Evolutionary conservation across 106 monocot genomes (phyloP), one percentile per base, ranked within the genome.

Genomic region (Apostasia ramifera): DNA sequence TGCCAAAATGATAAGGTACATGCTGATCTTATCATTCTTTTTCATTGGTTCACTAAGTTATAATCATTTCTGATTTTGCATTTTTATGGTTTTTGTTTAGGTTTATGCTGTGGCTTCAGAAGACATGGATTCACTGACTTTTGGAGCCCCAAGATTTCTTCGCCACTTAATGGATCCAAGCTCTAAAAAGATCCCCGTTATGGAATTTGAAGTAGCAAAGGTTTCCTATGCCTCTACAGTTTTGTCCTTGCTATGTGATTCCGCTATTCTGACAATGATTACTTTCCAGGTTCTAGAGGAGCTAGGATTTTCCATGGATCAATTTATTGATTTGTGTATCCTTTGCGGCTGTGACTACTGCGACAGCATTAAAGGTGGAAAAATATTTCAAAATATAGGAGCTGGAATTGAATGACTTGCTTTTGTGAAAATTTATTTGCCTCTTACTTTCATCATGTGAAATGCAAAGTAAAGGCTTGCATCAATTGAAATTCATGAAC

Each of bases 271-370:
- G 15, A 65, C 3, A 4, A 9, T 39, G 0, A 44, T 72, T 70
- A 6, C 7, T 14, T 59, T 75, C 56, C 63, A 93, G 93, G 89
- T 94, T 66, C 69, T 90, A 69, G 84, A 87, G 67, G 90, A 91
- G 72, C 76, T 90, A 57, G 82, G 79, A 64, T 70, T 94, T 14
- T 85, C 84, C 13, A 90, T 94, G 94, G 94, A 90, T 81, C 84
- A 94, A 75, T 94, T 94, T 69, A 87, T 94, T 70, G 94, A 94
- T 59, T 70, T 91, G 48, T 90, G 90, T 55, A 94, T 94, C 66
- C 94, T 94, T 45, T 83, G 80, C 79, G 94, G 94, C 8, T 91
- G 94, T 68, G 94, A 94, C 66, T 94, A 94, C 55, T 94, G 90
- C 69, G 90, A 87, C 56, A 94, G 85, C 55, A 94, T 94, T 53